phyloP scores from a whole-genome alignment of 352 stramenopile genomes.

The Pseudoperonospora humuli region DNA sequence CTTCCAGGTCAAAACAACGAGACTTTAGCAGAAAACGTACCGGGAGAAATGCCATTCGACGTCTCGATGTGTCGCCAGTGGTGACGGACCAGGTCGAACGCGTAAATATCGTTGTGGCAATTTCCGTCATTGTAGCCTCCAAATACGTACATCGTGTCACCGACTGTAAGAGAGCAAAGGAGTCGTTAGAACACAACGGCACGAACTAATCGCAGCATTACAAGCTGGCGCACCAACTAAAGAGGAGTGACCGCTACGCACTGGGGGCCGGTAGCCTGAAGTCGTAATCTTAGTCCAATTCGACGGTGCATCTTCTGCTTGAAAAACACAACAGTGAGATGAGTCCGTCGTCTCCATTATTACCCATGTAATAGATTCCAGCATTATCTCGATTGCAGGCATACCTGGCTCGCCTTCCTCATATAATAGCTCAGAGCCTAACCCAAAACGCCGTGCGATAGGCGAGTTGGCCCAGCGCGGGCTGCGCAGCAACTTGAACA shows the following conservation, averaged over 20 bases:
- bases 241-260: constrained; percentile 74
- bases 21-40: constrained; percentile 14
- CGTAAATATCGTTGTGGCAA: constrained; percentile 81
- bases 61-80: constrained; percentile 74
- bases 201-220: not conserved
- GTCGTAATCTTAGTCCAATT: constrained; percentile 73
- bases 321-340: constrained; percentile 4
- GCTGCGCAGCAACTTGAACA: constrained; percentile 79
- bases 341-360: not conserved
- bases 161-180: constrained; percentile 30
- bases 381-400: not conserved
- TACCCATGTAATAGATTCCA: not conserved
- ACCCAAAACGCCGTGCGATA: constrained; percentile 61
- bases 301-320: constrained; percentile 36
- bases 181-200: constrained; percentile 1
- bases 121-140: constrained; percentile 82
- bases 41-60: constrained; percentile 58
- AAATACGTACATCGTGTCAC: constrained; percentile 76
- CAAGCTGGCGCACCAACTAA: constrained; percentile 46
- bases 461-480: constrained; percentile 71
- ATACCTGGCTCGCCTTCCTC: constrained; percentile 52
- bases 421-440: constrained; percentile 51
- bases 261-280: constrained; percentile 57
- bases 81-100: constrained; percentile 72
- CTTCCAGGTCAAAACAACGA: not conserved